Conservation (phyloP, 164 flowering plant species). For the Echeveria elegans region DNA sequence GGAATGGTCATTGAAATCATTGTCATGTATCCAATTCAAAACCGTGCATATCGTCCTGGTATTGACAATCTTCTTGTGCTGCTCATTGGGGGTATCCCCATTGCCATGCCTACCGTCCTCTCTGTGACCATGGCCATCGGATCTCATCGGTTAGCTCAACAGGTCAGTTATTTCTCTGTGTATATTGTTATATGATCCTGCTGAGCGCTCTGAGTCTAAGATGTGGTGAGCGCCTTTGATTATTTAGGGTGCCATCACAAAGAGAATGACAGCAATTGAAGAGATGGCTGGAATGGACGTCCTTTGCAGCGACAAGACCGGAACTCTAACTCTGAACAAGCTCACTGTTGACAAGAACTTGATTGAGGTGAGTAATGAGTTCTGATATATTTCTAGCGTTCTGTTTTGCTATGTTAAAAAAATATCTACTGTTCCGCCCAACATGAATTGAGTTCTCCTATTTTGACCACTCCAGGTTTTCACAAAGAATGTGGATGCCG, state of each 20-base stretch:
- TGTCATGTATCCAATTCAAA: slow-evolving; percentile 74
- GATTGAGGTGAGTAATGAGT: slow-evolving; percentile 67
- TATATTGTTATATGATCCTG: neutral
- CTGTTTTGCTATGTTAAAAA: neutral
- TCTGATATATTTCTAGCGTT: neutral
- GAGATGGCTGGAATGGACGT: slow-evolving; percentile 99
- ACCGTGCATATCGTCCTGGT: slow-evolving; percentile 60
- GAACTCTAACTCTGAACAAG: slow-evolving; percentile 75
- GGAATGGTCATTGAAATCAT: slow-evolving; percentile 72
- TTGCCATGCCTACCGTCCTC: slow-evolving; percentile 88
- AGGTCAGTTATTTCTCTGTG: slow-evolving; percentile 32
- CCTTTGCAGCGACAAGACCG: slow-evolving; percentile 93
- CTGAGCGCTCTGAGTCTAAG: neutral
- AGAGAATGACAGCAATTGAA: slow-evolving; percentile 96
- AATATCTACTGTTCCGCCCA: neutral
- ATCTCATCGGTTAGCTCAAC: slow-evolving; percentile 72
- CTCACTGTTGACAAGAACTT: slow-evolving; percentile 81
- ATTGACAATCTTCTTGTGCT: slow-evolving; percentile 79
- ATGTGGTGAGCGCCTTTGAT: neutral
- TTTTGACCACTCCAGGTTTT: slow-evolving; percentile 36
- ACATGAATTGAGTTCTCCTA: neutral
- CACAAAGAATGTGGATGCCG: slow-evolving; percentile 53
- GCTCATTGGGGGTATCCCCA: slow-evolving; percentile 88
- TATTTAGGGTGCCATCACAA: slow-evolving; percentile 78
- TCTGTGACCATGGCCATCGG: slow-evolving; percentile 93